Evolutionary conservation across 2,329 filamentous ascomycete genomes (phyloP).

Genomic region (Rhexocercosporidium sp.): DNA sequence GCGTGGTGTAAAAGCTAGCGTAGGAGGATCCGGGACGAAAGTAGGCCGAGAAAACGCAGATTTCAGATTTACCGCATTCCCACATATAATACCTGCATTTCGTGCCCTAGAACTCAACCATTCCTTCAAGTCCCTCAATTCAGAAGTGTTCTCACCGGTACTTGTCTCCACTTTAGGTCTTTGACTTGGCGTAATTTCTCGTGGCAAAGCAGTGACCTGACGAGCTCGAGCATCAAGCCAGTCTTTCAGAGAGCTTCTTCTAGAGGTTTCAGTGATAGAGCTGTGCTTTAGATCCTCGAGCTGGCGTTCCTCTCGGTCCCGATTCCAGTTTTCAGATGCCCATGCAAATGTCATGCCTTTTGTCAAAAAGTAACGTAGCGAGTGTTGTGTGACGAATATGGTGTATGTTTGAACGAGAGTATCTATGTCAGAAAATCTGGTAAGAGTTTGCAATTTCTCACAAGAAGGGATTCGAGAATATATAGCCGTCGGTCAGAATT

Average conservation of each 20-base stretch:
- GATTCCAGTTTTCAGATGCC: background rate
- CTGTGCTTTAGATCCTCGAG: too few species aligned
- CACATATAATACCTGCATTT: too few species aligned
- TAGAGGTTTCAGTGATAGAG: too few species aligned
- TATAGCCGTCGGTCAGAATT: background rate
- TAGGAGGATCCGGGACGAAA: background rate
- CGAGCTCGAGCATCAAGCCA: constrained; percentile 2
- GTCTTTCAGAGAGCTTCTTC: background rate
- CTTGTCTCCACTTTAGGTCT: background rate
- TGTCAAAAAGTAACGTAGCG: background rate
- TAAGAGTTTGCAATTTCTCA: background rate
- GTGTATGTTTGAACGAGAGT: background rate
- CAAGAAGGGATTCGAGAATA: background rate
- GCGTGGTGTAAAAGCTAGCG: background rate
- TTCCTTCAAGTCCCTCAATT: background rate
- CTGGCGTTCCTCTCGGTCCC: background rate
- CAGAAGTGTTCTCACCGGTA: background rate
- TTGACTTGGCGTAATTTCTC: background rate
- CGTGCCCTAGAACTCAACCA: background rate
- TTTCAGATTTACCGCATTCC: background rate
- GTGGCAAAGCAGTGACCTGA: background rate
- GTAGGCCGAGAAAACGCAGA: background rate
- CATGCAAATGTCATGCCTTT: background rate
- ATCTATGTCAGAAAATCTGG: too few species aligned
- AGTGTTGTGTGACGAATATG: background rate